A percentile compares a stretch with the other conserved stretches of the same genome.
Evolutionary conservation across 2,329 filamentous ascomycete species (phyloP).

Genomic region (Clarireedia sp.): DNA sequence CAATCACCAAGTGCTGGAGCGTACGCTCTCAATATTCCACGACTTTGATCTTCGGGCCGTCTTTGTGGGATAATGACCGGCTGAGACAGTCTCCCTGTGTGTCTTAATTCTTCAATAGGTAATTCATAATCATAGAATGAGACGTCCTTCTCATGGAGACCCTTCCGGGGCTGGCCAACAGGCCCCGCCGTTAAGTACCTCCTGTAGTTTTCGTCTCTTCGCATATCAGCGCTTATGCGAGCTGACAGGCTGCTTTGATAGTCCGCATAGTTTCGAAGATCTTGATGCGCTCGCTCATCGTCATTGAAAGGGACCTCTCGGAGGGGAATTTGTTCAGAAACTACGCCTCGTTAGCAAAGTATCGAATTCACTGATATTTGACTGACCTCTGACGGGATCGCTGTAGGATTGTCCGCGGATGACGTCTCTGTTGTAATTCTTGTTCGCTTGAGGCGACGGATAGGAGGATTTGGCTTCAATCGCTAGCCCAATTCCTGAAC

Average conservation of each 20-base stretch:
- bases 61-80: constrained; percentile 46
- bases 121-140: neutral
- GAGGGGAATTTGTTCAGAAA: too few relatives aligned
- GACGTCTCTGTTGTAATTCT: neutral
- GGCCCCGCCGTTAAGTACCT: neutral
- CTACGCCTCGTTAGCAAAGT: too few relatives aligned
- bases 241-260: neutral
- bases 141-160: neutral
- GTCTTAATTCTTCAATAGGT: neutral
- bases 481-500: constrained; percentile 6
- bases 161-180: too few relatives aligned
- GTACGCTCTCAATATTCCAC: constrained; percentile 42
- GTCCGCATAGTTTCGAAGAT: constrained; percentile 4
- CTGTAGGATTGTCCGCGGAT: neutral
- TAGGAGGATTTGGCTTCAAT: constrained; percentile 2
- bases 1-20: constrained; percentile 36
- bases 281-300: neutral
- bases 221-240: neutral
- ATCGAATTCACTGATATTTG: too few relatives aligned
- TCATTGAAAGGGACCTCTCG: neutral
- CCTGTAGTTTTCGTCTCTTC: neutral
- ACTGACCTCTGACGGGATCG: neutral
- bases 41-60: constrained; percentile 35
- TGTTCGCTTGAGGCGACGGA: neutral
- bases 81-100: constrained; percentile 12